Base-by-base conservation (phyloP, 1,284 basidiomycete species). In the Marasmius tenuissimus region DNA sequence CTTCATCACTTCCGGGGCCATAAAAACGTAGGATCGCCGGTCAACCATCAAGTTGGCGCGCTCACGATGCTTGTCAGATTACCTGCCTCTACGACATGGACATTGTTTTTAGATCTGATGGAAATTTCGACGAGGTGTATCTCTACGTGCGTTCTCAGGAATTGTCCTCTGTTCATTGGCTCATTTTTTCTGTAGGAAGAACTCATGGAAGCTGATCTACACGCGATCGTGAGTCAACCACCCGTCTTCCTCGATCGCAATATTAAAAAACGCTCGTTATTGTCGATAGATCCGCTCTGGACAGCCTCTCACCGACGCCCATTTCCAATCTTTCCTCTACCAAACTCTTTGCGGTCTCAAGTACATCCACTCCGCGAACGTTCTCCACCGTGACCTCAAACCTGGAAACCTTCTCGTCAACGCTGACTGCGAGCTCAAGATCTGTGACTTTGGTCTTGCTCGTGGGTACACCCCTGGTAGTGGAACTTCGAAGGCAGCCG, bases 161-260 rank as follows among this genome's bases (percentile, higher is more conserved):
- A 27, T 4, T 45, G 1, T n/a, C 14, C 40, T 6, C 34, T 3
- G 22, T 18, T 6, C 4, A 49, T n/a, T 33, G 8, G n/a, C 7
- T 67, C 42, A 16, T 53, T 40, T 34, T 48, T 14, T 39, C 18
- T 63, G 38, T 66, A 93, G 90, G 94, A 97, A 80, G 96, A 98
- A 75, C 87, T 98, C 66, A 99, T 99, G 97, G 97, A 99, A 76
- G 97, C 97, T 57, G 97, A 99, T 84, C 84, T 99, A 18, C 97
- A 99, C 72, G 97, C 97, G 20, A 99, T 99, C 74, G 96, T 96
- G 69, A 75, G 86, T 70, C 64, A 47, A 38, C n/a, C 35, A 35
- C 9, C 20, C 37, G 37, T 7, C 52, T 57, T 18, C 37, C 51
- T 39, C 22, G 33, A 55, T 1, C 18, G 37, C 57, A 38, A 60